phyloP scores from a whole-genome alignment of 2,329 filamentous ascomycete genomes.

The Colletotrichum orbiculare region DNA sequence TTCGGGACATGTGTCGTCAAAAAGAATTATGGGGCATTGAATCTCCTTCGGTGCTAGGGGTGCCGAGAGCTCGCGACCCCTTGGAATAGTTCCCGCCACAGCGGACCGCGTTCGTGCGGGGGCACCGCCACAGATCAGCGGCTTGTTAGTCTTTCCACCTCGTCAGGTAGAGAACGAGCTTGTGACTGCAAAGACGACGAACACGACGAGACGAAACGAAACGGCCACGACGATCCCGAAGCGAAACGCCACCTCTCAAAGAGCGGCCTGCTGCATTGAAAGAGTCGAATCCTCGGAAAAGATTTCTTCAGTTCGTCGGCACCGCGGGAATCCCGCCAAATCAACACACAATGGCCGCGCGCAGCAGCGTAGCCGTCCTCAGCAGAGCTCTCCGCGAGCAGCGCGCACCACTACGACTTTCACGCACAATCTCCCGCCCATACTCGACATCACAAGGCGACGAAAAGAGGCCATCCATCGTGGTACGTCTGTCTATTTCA shows the following conservation, averaged over 20 bases:
- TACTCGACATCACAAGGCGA: conserved; percentile 26
- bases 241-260: too few relatives aligned
- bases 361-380: conserved; percentile 17
- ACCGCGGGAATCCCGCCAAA: background rate
- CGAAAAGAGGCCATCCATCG: conserved; percentile 32
- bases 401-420: conserved; percentile 11
- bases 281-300: too few relatives aligned
- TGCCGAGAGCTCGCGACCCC: conserved; percentile 3
- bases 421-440: conserved; percentile 5
- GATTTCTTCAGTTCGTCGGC: too few relatives aligned
- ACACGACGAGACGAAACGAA: background rate
- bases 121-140: conserved; percentile 36
- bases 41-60: conserved; percentile 24
- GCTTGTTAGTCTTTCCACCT: conserved; percentile 1
- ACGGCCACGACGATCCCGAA: too few relatives aligned
- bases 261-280: too few relatives aligned
- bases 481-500: conserved; percentile 19
- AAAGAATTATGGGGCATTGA: conserved; percentile 26
- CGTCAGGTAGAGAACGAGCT: background rate
- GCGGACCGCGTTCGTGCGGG: conserved; percentile 24
- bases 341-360: conserved; percentile 21
- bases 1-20: conserved; percentile 41
- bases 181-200: background rate
- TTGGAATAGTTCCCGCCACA: conserved; percentile 23
- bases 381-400: conserved; percentile 22